Conservation (phyloP, 331 rosid species). For the Phaseolus coccineus region DNA sequence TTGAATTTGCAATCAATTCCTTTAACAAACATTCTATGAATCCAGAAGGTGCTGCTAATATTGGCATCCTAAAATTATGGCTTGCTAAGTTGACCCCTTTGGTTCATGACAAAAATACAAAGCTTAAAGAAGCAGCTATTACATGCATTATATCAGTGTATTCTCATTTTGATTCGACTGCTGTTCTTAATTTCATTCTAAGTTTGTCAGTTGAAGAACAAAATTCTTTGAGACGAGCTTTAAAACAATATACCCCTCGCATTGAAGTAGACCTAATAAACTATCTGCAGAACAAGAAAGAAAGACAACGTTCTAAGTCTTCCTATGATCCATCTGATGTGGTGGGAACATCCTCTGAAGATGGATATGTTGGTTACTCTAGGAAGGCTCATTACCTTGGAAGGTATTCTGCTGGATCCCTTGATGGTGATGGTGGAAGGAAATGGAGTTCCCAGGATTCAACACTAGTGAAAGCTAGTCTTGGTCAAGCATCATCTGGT, state of each 20-base stretch:
- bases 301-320: constrained; percentile 82
- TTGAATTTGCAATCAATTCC: constrained; percentile 87
- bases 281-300: constrained; percentile 94
- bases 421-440: constrained; percentile 81
- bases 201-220: constrained; percentile 98
- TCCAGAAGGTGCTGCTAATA: constrained; percentile 89
- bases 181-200: constrained; percentile 91
- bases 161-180: constrained; percentile 82
- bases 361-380: constrained; percentile 74
- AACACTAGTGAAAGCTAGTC: constrained; percentile 57
- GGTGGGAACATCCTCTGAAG: constrained; percentile 98
- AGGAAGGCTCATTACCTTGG: constrained; percentile 79
- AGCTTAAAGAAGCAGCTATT: constrained; percentile 93
- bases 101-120: constrained; percentile 90
- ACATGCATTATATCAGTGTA: constrained; percentile 97
- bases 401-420: constrained; percentile 94
- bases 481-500: constrained; percentile 70
- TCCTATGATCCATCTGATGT: constrained; percentile 92
- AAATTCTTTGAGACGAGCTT: constrained; percentile 94
- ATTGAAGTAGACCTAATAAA: constrained; percentile 97
- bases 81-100: constrained; percentile 91
- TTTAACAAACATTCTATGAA: constrained; percentile 85
- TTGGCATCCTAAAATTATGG: constrained; percentile 96
- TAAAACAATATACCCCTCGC: constrained; percentile 96
- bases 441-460: constrained; percentile 98